phyloP scores from a whole-genome alignment of 768 basidiomycete species.

The Tubosaeta brunneosetosa region DNA sequence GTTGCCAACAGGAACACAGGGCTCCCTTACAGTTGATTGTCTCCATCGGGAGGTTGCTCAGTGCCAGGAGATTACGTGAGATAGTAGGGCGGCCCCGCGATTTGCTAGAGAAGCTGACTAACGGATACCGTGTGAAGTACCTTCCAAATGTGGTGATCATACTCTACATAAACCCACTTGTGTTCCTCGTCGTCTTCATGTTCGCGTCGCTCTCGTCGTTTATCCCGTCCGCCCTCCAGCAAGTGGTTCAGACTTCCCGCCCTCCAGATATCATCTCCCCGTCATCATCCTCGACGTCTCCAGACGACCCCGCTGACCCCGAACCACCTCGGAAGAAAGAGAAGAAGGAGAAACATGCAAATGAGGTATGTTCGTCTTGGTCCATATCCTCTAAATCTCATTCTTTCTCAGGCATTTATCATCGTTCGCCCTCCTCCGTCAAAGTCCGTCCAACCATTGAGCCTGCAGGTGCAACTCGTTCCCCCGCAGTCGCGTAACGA shows the following conservation, averaged over 20 bases:
- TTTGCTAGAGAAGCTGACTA: not conserved
- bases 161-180: constrained; percentile 15
- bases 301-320: constrained; percentile 13
- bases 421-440: constrained; percentile 88
- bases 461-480: constrained; percentile 89
- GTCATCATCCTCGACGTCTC: constrained; percentile 4
- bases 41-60: not conserved
- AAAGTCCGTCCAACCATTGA: constrained; percentile 79
- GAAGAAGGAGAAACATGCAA: constrained; percentile 39
- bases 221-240: constrained; percentile 48
- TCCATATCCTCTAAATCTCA: constrained; percentile 6
- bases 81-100: not conserved
- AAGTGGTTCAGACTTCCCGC: constrained; percentile 23
- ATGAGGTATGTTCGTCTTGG: constrained; percentile 39
- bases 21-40: not conserved
- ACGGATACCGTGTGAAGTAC: constrained; percentile 6
- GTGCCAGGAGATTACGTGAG: not conserved
- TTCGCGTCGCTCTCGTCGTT: constrained; percentile 50
- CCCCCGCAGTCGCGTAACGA: constrained; percentile 48
- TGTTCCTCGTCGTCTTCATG: constrained; percentile 31
- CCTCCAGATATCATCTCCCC: constrained; percentile 17
- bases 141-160: not conserved
- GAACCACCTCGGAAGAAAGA: constrained; percentile 44
- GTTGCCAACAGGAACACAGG: not conserved
- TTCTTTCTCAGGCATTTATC: constrained; percentile 66